Evolutionary conservation across 345 rosid species (phyloP), one percentile per base, ranked within the genome.

Genomic region (Sisymbrium irio): DNA sequence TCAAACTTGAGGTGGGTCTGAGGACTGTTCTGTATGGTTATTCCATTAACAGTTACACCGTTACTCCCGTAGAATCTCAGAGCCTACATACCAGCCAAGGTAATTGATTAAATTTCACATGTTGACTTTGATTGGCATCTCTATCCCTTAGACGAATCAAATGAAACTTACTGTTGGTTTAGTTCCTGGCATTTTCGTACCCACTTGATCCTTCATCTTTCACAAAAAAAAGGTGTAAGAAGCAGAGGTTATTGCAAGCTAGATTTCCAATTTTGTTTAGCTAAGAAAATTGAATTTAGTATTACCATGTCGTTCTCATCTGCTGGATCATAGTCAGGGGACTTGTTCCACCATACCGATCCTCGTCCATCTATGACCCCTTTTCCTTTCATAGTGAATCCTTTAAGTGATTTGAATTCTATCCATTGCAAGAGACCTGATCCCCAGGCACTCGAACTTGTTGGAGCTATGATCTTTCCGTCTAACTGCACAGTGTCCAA

Each of bases 1-100:
- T 91, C 96, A 65, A 91, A 91, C 80, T 93, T 93, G 69, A 91
- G 94, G 76, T 93, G 96, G 51, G 89, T 82, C 78, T 93, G 96
- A 45, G 85, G 97, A 79, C 97, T 91, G 86, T 93, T 91, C 61
- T 89, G 96, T 71, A 93, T 88, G 1, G 91, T 89, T 79, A 91
- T 91, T 41, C 96, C 97, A 0, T 60, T 84, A 54, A 89, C 89
- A 4, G 83, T 86, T 47, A 89, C 96, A 65, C 70, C 82, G 4
- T 77, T 82, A 63, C 97, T 90, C 47, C 94, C 98, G 15, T 90
- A 89, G 81, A 93, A 93, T 75, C 94, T 84, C 46, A 90, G 74
- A 44, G 88, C 97, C 96, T 90, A 84, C 84, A 78, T 44, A 64
- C 19, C 53, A 54, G 18, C 61, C 73, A 27, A 30, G 64, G 61